Conservation (phyloP, 2,329 filamentous ascomycete genomes). For the Celoporthe dispersa region DNA sequence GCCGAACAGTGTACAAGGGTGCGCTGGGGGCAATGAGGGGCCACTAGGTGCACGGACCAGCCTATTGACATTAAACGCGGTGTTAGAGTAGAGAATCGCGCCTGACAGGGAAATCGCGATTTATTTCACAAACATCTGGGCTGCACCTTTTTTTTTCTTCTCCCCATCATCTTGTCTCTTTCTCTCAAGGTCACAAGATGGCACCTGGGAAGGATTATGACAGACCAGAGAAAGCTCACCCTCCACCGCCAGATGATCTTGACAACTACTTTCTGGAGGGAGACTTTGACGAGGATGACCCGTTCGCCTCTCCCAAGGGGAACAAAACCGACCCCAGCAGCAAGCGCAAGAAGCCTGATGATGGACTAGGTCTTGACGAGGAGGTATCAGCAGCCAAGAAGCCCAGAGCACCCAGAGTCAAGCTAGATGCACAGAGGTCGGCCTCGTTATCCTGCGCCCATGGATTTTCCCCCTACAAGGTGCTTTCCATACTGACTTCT, state of each 20-base stretch:
- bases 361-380: conserved; percentile 77
- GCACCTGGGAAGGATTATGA: conserved; percentile 28
- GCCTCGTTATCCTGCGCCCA: not conserved
- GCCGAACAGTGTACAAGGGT: conserved; percentile 11
- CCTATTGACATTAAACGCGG: conserved; percentile 17
- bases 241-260: conserved; percentile 60
- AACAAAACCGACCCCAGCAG: conserved; percentile 50
- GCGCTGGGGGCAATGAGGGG: not conserved
- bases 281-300: conserved; percentile 49
- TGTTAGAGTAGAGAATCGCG: conserved; percentile 25
- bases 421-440: conserved; percentile 81
- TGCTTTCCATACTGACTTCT: conserved; percentile 27
- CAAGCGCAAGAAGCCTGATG: conserved; percentile 53
- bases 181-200: conserved; percentile 6
- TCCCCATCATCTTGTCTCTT: not conserved
- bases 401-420: conserved; percentile 72
- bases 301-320: conserved; percentile 53
- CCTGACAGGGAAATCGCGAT: not conserved
- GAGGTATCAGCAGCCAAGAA: conserved; percentile 83
- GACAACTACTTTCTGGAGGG: conserved; percentile 74
- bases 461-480: not conserved
- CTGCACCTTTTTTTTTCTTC: not conserved
- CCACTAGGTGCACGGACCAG: conserved; percentile 15
- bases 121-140: not conserved
- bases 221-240: conserved; percentile 41